phyloP scores from a whole-genome alignment of 371 early-diverging fungal genomes.

The Syncephalastrum sp. region DNA sequence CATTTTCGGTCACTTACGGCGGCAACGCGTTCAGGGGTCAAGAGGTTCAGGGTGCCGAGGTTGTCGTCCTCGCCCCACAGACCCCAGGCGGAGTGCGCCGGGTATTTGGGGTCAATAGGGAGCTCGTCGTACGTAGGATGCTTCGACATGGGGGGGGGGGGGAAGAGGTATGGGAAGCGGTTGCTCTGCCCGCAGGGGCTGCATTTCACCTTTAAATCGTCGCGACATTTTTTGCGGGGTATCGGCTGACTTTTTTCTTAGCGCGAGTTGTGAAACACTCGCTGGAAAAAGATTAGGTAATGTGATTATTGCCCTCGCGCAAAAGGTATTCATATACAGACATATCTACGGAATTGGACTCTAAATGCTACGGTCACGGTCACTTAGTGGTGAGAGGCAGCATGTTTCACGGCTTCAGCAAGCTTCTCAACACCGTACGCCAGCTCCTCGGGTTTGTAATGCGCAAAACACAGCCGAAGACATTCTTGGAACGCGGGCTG shows the following conservation, averaged over 20 bases:
- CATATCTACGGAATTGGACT: too few relatives aligned
- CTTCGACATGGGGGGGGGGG: constrained; percentile 5
- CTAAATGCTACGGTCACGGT: too few relatives aligned
- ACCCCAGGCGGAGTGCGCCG: constrained; percentile 38
- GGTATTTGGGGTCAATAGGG: constrained; percentile 23
- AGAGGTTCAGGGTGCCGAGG: constrained; percentile 40
- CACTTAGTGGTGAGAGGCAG: too few relatives aligned
- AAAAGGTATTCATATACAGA: not conserved
- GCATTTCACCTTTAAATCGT: too few relatives aligned
- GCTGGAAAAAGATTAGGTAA: too few relatives aligned
- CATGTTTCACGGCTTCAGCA: constrained; percentile 5
- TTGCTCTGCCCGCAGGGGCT: too few relatives aligned
- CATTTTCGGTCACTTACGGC: constrained; percentile 16
- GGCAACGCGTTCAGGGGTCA: constrained; percentile 32
- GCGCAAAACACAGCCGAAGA: constrained; percentile 24
- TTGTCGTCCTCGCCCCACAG: constrained; percentile 46
- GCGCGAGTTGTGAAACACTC: too few relatives aligned
- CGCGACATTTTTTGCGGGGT: too few relatives aligned
- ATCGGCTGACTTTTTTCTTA: too few relatives aligned
- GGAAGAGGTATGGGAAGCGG: not conserved
- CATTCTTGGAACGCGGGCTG: not conserved
- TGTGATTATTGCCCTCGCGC: not conserved
- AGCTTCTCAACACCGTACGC: constrained; percentile 1
- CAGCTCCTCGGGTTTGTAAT: constrained; percentile 4
- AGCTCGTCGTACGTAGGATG: constrained; percentile 21